Base-by-base conservation (phyloP, 1,284 basidiomycete species). In the Ganoderma meredithae region DNA sequence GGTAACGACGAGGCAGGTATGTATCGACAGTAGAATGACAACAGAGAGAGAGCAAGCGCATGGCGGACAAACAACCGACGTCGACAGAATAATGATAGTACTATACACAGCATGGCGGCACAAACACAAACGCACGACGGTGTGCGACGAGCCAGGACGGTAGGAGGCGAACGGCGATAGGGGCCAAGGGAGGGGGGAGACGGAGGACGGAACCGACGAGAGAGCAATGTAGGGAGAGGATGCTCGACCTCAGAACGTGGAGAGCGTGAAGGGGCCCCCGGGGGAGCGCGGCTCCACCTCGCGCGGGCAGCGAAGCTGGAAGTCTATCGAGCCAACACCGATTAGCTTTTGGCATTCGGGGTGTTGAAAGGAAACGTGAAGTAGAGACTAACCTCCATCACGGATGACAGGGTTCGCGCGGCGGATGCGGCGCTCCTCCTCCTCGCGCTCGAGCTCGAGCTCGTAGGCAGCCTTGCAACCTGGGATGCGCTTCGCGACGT, bases 401-500 rank as follows among this genome's bases (percentile, higher is more conserved):
- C 80, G 81, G 63, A 92, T 82, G 71, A 92, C 81, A 7, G 90
- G 90, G 71, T 91, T 92, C 71, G 79, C 77, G 65, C 80, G 82
- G 8, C 84, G 80, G 64, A 76, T 72, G 19, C 81, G 81, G 60
- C 84, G 83, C 71, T 86, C 85, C 61, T 80, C 82, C 75, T 90
- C 89, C 72, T 88, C 85, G 39, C 82, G 83, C 75, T 92, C 91
- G 79, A 90, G 85, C 71, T 89, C 86, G 19, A 90, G 77, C 76
- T 92, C 90, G 67, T 85, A 91, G 2, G 82, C 83, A 1, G 90
- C 85, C 75, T 90, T 90, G 74, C 83, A 83, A 19, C 90, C 91
- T 0, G 87, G 88, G 27, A 87, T 82, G 41, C 88, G 86, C 64
- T 86, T 79, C 47, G 86, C 87, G 78, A 66, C 84, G 78, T 64